Percentiles rank a stretch among this genome's conserved stretches.
Conservation (phyloP, 2,329 filamentous ascomycete genomes). For the Fusarium aywerte region DNA sequence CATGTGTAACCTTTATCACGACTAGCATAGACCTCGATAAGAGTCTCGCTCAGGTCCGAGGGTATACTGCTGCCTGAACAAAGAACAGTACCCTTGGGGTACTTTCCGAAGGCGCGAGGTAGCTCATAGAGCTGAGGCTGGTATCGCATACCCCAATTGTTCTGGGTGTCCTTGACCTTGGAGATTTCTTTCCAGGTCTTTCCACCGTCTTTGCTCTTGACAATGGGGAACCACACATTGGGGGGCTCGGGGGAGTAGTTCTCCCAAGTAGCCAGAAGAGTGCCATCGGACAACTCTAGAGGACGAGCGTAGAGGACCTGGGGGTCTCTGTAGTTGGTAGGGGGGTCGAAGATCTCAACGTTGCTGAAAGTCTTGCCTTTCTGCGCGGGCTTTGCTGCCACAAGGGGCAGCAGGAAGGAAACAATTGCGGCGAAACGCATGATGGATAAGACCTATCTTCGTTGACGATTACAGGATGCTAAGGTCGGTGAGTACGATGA, state of each 20-base stretch:
- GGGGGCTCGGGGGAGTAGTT: slow-evolving; percentile 68
- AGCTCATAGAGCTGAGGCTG: slow-evolving; percentile 76
- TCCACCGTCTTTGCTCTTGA: slow-evolving; percentile 63
- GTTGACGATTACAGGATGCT: slow-evolving; percentile 13
- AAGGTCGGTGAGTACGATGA: neutral
- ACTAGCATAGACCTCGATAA: slow-evolving; percentile 76
- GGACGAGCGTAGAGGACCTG: slow-evolving; percentile 58
- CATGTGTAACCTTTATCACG: slow-evolving; percentile 69
- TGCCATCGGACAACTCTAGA: slow-evolving; percentile 57
- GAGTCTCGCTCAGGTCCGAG: slow-evolving; percentile 68
- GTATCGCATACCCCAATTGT: slow-evolving; percentile 73
- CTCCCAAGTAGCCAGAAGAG: slow-evolving; percentile 65
- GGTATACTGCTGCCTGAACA: slow-evolving; percentile 70
- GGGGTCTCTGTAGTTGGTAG: slow-evolving; percentile 56
- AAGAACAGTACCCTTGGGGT: slow-evolving; percentile 70
- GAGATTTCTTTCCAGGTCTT: slow-evolving; percentile 72
- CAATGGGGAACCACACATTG: slow-evolving; percentile 65
- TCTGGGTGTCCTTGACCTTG: slow-evolving; percentile 70
- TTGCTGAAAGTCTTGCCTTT: slow-evolving; percentile 39
- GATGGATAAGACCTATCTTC: slow-evolving; percentile 11
- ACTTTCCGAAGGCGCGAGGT: slow-evolving; percentile 66
- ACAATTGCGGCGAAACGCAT: slow-evolving; percentile 33
- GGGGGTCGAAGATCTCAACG: slow-evolving; percentile 56
- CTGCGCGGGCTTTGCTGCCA: slow-evolving; percentile 23
- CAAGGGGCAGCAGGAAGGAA: slow-evolving; percentile 30